Percentiles rank a stretch among this genome's conserved stretches.
phyloP scores from a whole-genome alignment of 345 rosid genomes.

The Hypericum androsaemum region DNA sequence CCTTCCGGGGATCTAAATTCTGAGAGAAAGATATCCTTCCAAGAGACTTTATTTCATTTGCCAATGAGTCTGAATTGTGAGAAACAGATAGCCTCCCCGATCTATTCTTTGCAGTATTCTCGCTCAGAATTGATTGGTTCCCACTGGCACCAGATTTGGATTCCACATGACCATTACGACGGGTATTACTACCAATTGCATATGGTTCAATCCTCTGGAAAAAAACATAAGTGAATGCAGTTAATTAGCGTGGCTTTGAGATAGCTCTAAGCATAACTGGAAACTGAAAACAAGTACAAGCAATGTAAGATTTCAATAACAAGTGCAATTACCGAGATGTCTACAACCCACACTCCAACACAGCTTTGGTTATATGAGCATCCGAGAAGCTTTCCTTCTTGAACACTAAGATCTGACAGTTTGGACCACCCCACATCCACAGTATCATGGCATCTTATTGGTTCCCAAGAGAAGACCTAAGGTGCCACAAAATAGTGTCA shows the following conservation, averaged over 20 bases:
- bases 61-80: conserved; percentile 38
- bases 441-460: conserved; percentile 71
- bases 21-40: conserved; percentile 83
- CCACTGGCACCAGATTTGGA: conserved; percentile 45
- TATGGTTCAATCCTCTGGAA: conserved; percentile 68
- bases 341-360: conserved; percentile 98
- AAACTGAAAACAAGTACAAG: not conserved
- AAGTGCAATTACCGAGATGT: conserved; percentile 61
- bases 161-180: conserved; percentile 50
- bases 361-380: conserved; percentile 98
- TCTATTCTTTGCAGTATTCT: conserved; percentile 46
- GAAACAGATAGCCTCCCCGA: conserved; percentile 45
- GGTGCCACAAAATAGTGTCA: conserved; percentile 10
- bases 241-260: conserved; percentile 6
- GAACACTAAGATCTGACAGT: conserved; percentile 88
- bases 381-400: conserved; percentile 96
- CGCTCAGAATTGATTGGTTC: conserved; percentile 45
- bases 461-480: conserved; percentile 97
- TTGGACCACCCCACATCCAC: conserved; percentile 99
- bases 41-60: conserved; percentile 69
- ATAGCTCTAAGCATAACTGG: conserved; percentile 7
- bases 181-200: conserved; percentile 37
- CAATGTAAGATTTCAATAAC: not conserved
- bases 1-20: conserved; percentile 38
- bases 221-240: conserved; percentile 13